Conservation (phyloP, 257 asterid species). For the Salvia hispanica region DNA sequence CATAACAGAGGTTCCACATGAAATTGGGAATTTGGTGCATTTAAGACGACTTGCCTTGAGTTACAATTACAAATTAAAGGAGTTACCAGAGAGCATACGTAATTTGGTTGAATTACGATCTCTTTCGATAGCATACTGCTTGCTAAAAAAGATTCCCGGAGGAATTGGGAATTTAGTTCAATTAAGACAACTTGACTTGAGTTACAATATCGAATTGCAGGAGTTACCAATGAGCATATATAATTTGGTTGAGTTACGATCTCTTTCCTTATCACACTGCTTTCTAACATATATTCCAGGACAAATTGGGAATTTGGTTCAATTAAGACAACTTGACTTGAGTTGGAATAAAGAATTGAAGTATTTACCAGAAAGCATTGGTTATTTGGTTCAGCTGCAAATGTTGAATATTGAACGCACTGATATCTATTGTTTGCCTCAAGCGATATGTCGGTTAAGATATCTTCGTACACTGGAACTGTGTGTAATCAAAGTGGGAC, state of each 20-base stretch:
- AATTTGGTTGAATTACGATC: too few species aligned
- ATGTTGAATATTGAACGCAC: not conserved
- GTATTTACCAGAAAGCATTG: slow-evolving; percentile 36
- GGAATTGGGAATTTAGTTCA: slow-evolving; percentile 26
- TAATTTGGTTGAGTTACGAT: not conserved
- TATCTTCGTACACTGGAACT: slow-evolving; percentile 12
- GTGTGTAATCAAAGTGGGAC: too few species aligned
- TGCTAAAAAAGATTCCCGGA: too few species aligned
- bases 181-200: slow-evolving; percentile 22
- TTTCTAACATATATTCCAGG: not conserved
- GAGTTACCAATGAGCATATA: slow-evolving; percentile 36
- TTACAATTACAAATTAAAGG: too few species aligned
- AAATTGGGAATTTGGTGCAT: too few species aligned
- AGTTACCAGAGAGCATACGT: too few species aligned
- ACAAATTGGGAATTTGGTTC: slow-evolving; percentile 26
- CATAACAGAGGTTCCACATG: too few species aligned
- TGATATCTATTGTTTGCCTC: not conserved
- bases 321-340: slow-evolving; percentile 23
- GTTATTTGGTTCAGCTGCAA: slow-evolving; percentile 32
- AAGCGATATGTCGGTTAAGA: slow-evolving; percentile 14
- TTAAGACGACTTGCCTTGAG: too few species aligned
- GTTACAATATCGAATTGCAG: not conserved
- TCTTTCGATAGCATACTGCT: too few species aligned
- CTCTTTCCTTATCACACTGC: not conserved
- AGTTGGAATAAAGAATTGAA: not conserved